Evolutionary conservation across 2,329 filamentous ascomycete genomes (phyloP).

Genomic region (Colletotrichum nymphaeae): DNA sequence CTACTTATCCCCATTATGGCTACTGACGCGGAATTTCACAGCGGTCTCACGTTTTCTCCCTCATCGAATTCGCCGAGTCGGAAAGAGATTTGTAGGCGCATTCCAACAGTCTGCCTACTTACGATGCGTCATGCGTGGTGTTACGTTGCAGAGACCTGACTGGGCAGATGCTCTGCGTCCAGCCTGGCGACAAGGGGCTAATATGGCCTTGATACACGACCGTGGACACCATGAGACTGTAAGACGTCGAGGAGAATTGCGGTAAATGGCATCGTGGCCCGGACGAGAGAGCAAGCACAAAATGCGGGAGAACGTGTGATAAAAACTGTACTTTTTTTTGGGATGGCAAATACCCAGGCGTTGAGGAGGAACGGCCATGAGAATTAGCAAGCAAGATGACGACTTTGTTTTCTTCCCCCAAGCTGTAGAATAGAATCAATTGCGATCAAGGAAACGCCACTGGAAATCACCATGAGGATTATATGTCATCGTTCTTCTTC

Average conservation of each 20-base stretch:
- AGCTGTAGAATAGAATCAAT: background rate
- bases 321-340: constrained; percentile 17
- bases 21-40: background rate
- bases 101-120: background rate
- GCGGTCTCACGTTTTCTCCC: constrained; percentile 28
- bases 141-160: background rate
- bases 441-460: background rate
- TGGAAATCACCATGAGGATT: background rate
- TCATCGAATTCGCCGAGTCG: constrained; percentile 19
- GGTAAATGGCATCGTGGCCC: background rate
- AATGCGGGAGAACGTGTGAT: background rate
- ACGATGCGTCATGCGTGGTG: background rate
- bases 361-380: constrained; percentile 17
- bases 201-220: background rate
- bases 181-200: background rate
- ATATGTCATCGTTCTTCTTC: too few relatives aligned
- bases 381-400: constrained; percentile 2
- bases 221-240: background rate
- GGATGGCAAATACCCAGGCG: constrained; percentile 35
- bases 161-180: background rate
- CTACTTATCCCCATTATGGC: background rate
- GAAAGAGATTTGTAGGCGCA: constrained; percentile 18
- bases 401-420: background rate
- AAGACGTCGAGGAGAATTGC: background rate
- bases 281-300: background rate